These are phyloP conservation scores for Parasarocladium wereldwijsianum DNA, from an alignment of 2,329 filamentous ascomycete species.

Conservation along the genomic window DNA sequence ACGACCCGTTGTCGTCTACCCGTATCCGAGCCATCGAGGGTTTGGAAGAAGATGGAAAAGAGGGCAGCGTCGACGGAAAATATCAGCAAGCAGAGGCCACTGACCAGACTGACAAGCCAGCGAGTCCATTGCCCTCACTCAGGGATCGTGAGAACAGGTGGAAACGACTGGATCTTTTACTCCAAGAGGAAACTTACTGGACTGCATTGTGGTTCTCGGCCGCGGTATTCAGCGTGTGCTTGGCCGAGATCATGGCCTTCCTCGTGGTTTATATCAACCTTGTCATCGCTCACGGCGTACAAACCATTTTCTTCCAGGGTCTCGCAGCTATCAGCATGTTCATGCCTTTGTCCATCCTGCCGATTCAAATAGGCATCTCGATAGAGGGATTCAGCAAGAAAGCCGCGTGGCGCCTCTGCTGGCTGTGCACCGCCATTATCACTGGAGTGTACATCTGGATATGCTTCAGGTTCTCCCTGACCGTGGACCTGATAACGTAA, in stretches of 20 bases:
- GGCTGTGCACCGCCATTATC: neutral
- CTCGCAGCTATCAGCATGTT: slow-evolving; percentile 1
- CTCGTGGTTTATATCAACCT: slow-evolving; percentile 3
- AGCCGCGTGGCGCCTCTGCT: neutral
- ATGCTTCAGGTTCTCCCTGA: slow-evolving; percentile 1
- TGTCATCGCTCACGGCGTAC: neutral
- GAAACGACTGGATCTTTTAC: slow-evolving; percentile 1
- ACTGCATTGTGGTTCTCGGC: slow-evolving; percentile 1
- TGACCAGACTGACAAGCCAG: neutral
- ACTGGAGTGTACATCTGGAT: slow-evolving; percentile 1
- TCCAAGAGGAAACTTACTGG: slow-evolving; percentile 1
- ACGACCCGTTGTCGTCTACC: neutral
- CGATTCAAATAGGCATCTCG: neutral
- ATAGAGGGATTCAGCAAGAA: neutral
- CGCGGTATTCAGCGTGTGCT: neutral
- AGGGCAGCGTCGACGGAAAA: no score
- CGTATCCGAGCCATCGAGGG: slow-evolving; percentile 2
- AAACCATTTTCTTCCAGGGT: slow-evolving; percentile 1
- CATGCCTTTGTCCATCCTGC: neutral
- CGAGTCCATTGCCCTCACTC: neutral
- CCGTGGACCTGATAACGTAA: slow-evolving; percentile 1
- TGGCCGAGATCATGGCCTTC: slow-evolving; percentile 1
- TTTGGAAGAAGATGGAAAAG: slow-evolving; percentile 1
- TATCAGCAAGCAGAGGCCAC: slow-evolving; percentile 1
- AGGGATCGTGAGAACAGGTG: neutral